Conservation (phyloP, 352 stramenopile species). For the Globisporangium viniferum region DNA sequence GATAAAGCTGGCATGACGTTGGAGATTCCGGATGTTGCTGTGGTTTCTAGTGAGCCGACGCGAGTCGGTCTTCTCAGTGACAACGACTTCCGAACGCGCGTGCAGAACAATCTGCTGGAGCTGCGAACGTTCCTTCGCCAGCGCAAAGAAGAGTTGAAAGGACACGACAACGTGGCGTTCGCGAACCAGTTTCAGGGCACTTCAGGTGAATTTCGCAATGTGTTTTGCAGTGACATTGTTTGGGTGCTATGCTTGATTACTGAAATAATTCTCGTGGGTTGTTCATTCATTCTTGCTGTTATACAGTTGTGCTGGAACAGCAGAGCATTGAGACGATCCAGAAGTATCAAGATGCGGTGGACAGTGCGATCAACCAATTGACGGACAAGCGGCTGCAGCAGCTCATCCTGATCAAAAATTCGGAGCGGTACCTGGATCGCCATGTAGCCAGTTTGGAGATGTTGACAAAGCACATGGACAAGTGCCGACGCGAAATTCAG, state of each 20-base stretch:
- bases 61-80: conserved; percentile 53
- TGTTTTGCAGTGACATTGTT: not conserved
- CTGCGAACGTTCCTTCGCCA: conserved; percentile 63
- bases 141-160: conserved; percentile 43
- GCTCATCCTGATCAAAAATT: conserved; percentile 73
- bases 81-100: conserved; percentile 51
- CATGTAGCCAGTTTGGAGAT: conserved; percentile 70
- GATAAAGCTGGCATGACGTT: not conserved
- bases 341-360: conserved; percentile 35
- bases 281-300: conserved; percentile 2
- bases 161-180: conserved; percentile 44
- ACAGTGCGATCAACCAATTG: conserved; percentile 40
- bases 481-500: conserved; percentile 62
- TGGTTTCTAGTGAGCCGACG: conserved; percentile 18
- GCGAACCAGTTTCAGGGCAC: conserved; percentile 73
- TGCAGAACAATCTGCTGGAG: conserved; percentile 78
- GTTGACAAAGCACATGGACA: conserved; percentile 68
- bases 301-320: conserved; percentile 53
- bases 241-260: not conserved
- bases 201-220: conserved; percentile 32
- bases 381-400: conserved; percentile 72
- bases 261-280: not conserved
- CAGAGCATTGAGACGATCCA: conserved; percentile 56
- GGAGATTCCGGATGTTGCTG: not conserved
- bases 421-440: conserved; percentile 67